phyloP scores from a whole-genome alignment of 257 asterid genomes.

The Solanum tarapatanum region DNA sequence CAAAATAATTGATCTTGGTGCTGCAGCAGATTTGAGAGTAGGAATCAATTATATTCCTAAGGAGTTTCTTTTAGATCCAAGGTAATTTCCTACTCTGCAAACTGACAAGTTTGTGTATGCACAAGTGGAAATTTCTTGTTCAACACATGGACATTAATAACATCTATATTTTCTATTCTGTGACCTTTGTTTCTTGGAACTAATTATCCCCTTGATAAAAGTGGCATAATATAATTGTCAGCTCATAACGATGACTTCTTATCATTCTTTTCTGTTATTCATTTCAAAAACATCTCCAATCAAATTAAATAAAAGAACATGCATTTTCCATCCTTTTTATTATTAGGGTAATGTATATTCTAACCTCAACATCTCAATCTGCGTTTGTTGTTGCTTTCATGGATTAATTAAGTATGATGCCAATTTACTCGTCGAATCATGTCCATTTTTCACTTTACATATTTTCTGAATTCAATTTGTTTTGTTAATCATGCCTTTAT shows the following conservation, averaged over 20 bases:
- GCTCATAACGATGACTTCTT: not conserved
- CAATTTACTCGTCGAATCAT: not conserved
- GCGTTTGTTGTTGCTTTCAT: not conserved
- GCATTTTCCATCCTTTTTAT: not conserved
- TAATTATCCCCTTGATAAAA: not conserved
- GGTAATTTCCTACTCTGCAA: conserved; percentile 22
- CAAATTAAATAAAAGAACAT: not conserved
- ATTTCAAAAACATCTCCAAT: not conserved
- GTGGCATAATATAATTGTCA: not conserved
- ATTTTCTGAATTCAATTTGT: not conserved
- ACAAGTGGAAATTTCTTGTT: not conserved
- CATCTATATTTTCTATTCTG: not conserved
- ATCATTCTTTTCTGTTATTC: not conserved
- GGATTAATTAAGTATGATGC: not conserved
- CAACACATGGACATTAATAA: not conserved
- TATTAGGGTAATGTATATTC: not conserved
- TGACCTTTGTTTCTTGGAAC: not conserved
- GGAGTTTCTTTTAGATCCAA: conserved; percentile 90
- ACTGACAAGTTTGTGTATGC: not conserved
- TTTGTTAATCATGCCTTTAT: not conserved
- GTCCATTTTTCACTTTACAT: not conserved
- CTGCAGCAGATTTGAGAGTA: conserved; percentile 93
- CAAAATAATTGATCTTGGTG: conserved; percentile 96
- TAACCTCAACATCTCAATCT: not conserved
- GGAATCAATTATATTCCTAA: conserved; percentile 96